Evolutionary conservation across 2,329 filamentous ascomycete genomes (phyloP).

Genomic region (Zymoseptoria passerinii): DNA sequence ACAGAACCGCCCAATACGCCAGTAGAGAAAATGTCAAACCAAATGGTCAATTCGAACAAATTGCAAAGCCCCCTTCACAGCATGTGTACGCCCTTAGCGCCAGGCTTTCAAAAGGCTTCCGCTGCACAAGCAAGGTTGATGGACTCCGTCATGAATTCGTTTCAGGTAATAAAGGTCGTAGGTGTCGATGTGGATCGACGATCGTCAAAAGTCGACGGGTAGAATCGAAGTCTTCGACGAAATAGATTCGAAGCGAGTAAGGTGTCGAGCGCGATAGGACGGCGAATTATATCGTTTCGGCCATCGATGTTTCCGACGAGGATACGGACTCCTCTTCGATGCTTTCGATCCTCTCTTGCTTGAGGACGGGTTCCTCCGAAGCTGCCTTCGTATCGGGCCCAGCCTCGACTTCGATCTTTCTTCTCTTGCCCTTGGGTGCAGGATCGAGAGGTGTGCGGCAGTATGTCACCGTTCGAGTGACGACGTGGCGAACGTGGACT

Average conservation of each 20-base stretch:
- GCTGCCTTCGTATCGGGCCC: slow-evolving; percentile 11
- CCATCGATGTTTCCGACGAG: not conserved
- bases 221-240: not conserved
- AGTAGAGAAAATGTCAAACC: not conserved
- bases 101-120: slow-evolving; percentile 13
- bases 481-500: slow-evolving; percentile 73
- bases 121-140: not conserved
- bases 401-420: slow-evolving; percentile 52
- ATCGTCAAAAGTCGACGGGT: not conserved
- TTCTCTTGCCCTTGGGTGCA: slow-evolving; percentile 84
- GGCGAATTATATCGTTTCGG: not conserved
- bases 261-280: not conserved
- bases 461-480: slow-evolving; percentile 90
- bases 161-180: not conserved
- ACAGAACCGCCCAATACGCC: not conserved
- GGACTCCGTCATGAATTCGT: not conserved
- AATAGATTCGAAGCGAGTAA: not conserved
- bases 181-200: not conserved
- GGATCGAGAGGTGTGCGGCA: slow-evolving; percentile 67
- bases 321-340: slow-evolving; percentile 8
- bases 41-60: not conserved
- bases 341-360: slow-evolving; percentile 17
- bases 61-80: not conserved
- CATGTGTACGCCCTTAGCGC: slow-evolving; percentile 14
- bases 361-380: slow-evolving; percentile 15